Evolutionary conservation across 257 asterid genomes (phyloP).

Genomic region (Anisodus acutangulus): DNA sequence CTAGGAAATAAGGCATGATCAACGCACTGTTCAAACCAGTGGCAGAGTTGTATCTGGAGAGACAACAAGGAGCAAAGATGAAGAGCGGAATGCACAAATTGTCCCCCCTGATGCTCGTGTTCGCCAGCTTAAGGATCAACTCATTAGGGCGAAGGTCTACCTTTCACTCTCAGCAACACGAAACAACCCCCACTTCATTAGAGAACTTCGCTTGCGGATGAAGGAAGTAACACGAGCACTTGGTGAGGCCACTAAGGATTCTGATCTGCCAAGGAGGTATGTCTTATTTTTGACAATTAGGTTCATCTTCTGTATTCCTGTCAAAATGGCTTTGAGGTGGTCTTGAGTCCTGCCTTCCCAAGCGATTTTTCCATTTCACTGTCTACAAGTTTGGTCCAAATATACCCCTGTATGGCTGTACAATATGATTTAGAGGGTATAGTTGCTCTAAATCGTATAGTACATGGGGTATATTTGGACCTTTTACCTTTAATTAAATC

Average conservation of each 20-base stretch:
- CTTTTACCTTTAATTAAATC: too few species aligned
- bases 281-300: conserved; percentile 31
- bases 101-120: conserved; percentile 57
- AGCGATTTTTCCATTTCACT: conserved; percentile 8
- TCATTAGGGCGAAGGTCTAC: conserved; percentile 70
- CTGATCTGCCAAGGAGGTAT: conserved; percentile 78
- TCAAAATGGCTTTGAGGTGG: conserved; percentile 7
- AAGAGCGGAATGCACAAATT: conserved; percentile 50
- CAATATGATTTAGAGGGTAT: too few species aligned
- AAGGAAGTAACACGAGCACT: conserved; percentile 78
- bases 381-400: too few species aligned
- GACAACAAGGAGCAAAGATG: conserved; percentile 43
- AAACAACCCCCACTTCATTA: conserved; percentile 68
- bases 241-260: conserved; percentile 83
- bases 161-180: conserved; percentile 80
- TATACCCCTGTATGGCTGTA: too few species aligned
- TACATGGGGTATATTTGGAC: too few species aligned
- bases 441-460: too few species aligned
- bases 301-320: conserved; percentile 16
- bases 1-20: conserved; percentile 46
- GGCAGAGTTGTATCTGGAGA: conserved; percentile 48
- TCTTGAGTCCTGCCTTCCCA: background rate
- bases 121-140: conserved; percentile 81
- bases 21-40: conserved; percentile 46
- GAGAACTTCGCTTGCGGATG: conserved; percentile 86